Conservation (phyloP, 352 stramenopile species). For the Pythium guiyangense region DNA sequence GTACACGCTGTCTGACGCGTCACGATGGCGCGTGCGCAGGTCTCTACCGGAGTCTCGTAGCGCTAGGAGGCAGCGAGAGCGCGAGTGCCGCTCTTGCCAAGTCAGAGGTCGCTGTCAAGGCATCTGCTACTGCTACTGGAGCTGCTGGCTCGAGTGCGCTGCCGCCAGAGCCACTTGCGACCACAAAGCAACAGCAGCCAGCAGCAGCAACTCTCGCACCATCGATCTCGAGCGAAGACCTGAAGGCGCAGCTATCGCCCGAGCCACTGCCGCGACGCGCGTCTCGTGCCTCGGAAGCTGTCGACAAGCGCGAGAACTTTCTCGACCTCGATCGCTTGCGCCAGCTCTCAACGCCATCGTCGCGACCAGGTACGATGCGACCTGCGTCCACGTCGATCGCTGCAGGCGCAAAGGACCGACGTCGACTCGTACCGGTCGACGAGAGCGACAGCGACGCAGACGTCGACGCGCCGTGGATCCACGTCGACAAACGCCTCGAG, state of each 20-base stretch:
- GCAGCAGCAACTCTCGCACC: neutral
- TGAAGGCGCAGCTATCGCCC: constrained; percentile 1
- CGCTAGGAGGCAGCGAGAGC: too few relatives aligned
- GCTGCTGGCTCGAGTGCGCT: too few relatives aligned
- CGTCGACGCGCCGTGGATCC: constrained; percentile 20
- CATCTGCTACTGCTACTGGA: too few relatives aligned
- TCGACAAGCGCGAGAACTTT: constrained; percentile 12
- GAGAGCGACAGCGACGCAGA: constrained; percentile 13
- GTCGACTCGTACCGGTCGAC: constrained; percentile 19
- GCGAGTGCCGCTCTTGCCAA: too few relatives aligned
- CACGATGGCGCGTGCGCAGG: neutral
- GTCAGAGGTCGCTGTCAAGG: too few relatives aligned
- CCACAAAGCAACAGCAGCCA: neutral
- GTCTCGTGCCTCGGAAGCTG: constrained; percentile 9
- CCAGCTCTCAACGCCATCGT: constrained; percentile 22
- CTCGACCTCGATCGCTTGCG: constrained; percentile 31
- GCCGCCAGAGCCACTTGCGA: too few relatives aligned
- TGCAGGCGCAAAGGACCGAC: constrained; percentile 12
- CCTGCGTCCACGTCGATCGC: constrained; percentile 18
- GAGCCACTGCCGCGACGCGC: neutral
- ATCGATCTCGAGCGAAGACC: constrained; percentile 2
- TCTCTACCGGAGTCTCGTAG: neutral
- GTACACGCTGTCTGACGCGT: neutral
- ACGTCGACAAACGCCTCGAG: constrained; percentile 34
- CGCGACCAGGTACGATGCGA: constrained; percentile 23